Evolutionary conservation across 805 yeast species (phyloP).

Genomic region (Saccharomyces paradoxus): DNA sequence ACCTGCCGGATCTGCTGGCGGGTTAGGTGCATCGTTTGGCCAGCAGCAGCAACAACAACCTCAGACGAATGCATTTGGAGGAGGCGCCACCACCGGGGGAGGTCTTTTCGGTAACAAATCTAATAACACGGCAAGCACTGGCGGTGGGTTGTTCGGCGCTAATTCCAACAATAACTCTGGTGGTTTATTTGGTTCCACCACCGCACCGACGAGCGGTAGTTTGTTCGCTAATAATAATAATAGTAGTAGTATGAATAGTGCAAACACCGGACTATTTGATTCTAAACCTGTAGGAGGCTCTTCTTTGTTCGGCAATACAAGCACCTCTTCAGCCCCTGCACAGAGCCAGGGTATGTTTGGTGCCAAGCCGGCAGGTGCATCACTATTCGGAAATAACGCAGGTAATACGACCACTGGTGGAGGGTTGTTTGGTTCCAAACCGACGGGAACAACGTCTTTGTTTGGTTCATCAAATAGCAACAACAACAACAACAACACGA

Average conservation of each 20-base stretch:
- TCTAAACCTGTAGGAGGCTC: constrained; percentile 3
- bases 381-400: constrained; percentile 27
- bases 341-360: constrained; percentile 27
- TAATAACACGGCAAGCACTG: constrained; percentile 9
- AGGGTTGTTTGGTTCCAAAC: constrained; percentile 31
- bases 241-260: constrained; percentile 6
- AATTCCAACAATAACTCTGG: constrained; percentile 6
- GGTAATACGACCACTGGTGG: constrained; percentile 18
- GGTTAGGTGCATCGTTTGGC: constrained; percentile 29
- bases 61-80: neutral
- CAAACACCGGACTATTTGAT: constrained; percentile 8
- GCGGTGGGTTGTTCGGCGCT: constrained; percentile 27
- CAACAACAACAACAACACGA: constrained; percentile 7
- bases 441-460: constrained; percentile 17
- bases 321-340: constrained; percentile 2
- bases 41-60: constrained; percentile 9
- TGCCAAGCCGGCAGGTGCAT: constrained; percentile 13
- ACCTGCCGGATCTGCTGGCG: constrained; percentile 8
- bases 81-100: constrained; percentile 18
- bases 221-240: constrained; percentile 21
- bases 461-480: constrained; percentile 26
- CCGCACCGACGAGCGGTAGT: constrained; percentile 20
- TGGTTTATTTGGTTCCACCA: constrained; percentile 21
- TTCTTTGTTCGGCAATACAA: constrained; percentile 12
- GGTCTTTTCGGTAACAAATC: constrained; percentile 33